Evolutionary conservation across 73 alveolate species (phyloP), one percentile per base, ranked within the genome.

Genomic region (Breviolum minutum): DNA sequence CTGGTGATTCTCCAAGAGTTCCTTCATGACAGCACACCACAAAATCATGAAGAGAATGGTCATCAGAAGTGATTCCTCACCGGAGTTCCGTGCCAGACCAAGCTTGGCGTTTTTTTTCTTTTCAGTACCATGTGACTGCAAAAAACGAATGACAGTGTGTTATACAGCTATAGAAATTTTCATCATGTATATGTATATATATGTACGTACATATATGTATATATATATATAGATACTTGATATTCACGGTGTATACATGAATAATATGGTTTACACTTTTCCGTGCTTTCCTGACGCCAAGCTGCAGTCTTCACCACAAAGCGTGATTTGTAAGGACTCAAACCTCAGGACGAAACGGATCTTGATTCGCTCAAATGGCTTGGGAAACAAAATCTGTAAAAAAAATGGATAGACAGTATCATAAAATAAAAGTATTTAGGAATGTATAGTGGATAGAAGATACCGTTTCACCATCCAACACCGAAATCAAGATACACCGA

Each of bases 21-120:
- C 97, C 64, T 91, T 91, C 97, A 91, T 91, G 64, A 91, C 97
- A 0, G 97, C 97, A 29, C 97, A 91, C 97, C 97, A 91, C 29
- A 91, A n/a, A 61, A 91, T 79, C 97, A 91, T 91, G 79, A 91
- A 91, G 97, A 91, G 97, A 19, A 91, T 68, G 26, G 80, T 61
- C 97, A 91, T 91, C 80, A 91, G 61, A 17, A 91, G 32, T 19
- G 97, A 71, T 79, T 91, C 97, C 97, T 91, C 26, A 16, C 12
- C 19, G 73, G 24, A 20, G 54, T 40, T 40, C 54, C 54, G 54
- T 40, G 84, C 54, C 60, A 1, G 13, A n/a, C 48, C 48, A 76
- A 24, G 85, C 54, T 40, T 40, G 54, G 5, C 54, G 3, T 2
- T 40, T 40, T 0, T 3, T 0, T 40, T 3, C 54, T 2, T 40